Evolutionary conservation across 139 green algal species (phyloP), one percentile per base, ranked within the genome.

Genomic region (Dunaliella primolecta): DNA sequence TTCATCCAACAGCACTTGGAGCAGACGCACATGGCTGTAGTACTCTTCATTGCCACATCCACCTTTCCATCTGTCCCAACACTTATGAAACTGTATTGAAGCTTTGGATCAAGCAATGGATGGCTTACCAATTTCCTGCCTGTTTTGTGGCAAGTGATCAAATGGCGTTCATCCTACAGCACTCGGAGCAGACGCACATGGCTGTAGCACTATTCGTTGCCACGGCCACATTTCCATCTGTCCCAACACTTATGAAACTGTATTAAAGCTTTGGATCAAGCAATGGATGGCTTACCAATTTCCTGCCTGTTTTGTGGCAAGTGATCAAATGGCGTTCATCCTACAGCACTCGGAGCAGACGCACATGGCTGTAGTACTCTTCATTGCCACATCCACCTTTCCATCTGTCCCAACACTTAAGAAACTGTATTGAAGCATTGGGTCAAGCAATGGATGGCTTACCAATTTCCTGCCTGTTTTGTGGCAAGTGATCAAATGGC

Each of bases 61-160:
- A 64, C 46, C 46, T 64, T 25, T 64, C 15, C 46, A 64, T 64
- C 15, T 64, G 46, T 15, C 15, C 15, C 7, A 25, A 64, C 46
- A n/a, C n/a, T n/a, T n/a, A n/a, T n/a, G n/a, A n/a, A n/a, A n/a
- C n/a, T n/a, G n/a, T n/a, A n/a, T n/a, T n/a, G n/a, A n/a, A 64
- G 7, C 7, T 64, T 64, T 64, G 15, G 46, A 25, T 64, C 7
- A 64, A 20, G 30, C 3, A 20, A 32, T 79, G 72, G n/a, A 79
- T 79, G 30, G n/a, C 30, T 79, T 34, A 79, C n/a, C n/a, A 79
- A 79, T 79, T 79, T 79, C 72, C n/a, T 33, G 46, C 46, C 46
- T 64, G 46, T 25, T 64, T 15, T 15, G 46, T 64, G 46, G 46
- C 46, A 64, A 15, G 7, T 64, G 46, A 64, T 64, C 46, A 64